Evolutionary conservation across 2,329 filamentous ascomycete genomes (phyloP), one percentile per base, ranked within the genome.

Genomic region (Paraconiothyrium sp.): DNA sequence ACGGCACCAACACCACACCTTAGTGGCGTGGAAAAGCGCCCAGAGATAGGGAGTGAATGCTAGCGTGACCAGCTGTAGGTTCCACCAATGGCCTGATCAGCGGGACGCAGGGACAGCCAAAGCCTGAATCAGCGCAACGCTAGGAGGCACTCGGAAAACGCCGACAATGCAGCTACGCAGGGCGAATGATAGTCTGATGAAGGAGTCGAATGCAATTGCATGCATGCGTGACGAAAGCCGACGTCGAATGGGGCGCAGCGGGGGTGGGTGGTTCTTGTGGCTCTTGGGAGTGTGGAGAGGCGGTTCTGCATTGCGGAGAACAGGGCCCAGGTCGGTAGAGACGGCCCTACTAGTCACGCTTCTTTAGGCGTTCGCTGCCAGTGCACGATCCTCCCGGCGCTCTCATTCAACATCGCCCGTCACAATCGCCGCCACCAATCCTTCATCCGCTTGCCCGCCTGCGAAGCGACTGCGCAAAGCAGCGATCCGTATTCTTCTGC

Each of bases 331-430:
- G 16, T 16, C 13, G 37, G 37, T 30, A 30, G 27, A 30, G 27
- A 30, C 27, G n/a, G 39, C 39, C 37, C 39, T 16, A n/a, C 39
- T 41, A 41, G 39, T 41, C 39, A 41, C 39, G 39, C 39, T 16
- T n/a, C 39, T 14, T n/a, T n/a, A 41, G 39, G 44, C 54, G 44
- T 16, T 32, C 22, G 47, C 47, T 24, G 47, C 48, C 32, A 39
- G 57, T 54, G 57, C 57, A 35, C 57, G 37, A 54, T 39, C 48
- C 47, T 54, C 48, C 44, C 58, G 51, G 44, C 46, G 37, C 58
- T 54, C 57, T 37, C 46, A 46, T 58, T 44, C 56, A 52, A 52
- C 58, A 14, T 50, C 52, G 46, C 20, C 63, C 61, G 60, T 62
- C 66, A 61, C 22, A 0, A 34, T 52, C 34, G 49, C 20, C 49